Evolutionary conservation across 495 filamentous ascomycete species (phyloP), one percentile per base, ranked within the genome.

Genomic region (Trichocladium antarcticum): DNA sequence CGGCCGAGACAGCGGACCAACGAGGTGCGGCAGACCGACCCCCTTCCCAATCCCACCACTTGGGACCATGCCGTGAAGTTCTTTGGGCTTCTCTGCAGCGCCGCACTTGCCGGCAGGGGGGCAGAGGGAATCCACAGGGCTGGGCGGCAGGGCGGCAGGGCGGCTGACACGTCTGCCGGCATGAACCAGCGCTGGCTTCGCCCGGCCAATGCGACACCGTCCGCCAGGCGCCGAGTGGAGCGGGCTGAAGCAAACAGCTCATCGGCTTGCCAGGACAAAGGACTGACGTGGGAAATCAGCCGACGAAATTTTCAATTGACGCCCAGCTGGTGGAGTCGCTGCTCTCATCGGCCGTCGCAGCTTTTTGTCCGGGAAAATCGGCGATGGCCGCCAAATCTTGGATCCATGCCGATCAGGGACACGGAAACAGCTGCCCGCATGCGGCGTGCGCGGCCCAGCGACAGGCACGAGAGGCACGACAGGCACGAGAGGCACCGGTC

Each of bases 61-160:
- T n/a, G n/a, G n/a, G n/a, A n/a, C n/a, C n/a, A 29, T 27, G 16
- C 47, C 29, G 41, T 45, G 41, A 16, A n/a, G 35, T 45, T 43
- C 35, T 45, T 51, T 39, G 49, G 49, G 49, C 49, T 45, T 51
- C 49, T 22, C 16, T 51, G 49, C 49, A 51, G 49, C 41, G 11
- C 32, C 35, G 39, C 20, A n/a, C 8, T 14, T 9, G 16, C 3
- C 6, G 2, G 31, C 44, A 16, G 11, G 14, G 21, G n/a, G n/a
- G 46, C n/a, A 17, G 3, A 10, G 8, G n/a, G 19, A 35, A 31
- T 17, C 41, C 48, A 50, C 32, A 32, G 39, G n/a, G 40, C 32
- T 39, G 32, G 24, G 32, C 48, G 21, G 40, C 27, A 12, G 29
- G 39, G 47, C 39, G 31, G 36, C 28, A 34, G 19, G 34, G 41